Evolutionary conservation across 1,284 basidiomycete genomes (phyloP).

Genomic region (Cryptococcus floricola): DNA sequence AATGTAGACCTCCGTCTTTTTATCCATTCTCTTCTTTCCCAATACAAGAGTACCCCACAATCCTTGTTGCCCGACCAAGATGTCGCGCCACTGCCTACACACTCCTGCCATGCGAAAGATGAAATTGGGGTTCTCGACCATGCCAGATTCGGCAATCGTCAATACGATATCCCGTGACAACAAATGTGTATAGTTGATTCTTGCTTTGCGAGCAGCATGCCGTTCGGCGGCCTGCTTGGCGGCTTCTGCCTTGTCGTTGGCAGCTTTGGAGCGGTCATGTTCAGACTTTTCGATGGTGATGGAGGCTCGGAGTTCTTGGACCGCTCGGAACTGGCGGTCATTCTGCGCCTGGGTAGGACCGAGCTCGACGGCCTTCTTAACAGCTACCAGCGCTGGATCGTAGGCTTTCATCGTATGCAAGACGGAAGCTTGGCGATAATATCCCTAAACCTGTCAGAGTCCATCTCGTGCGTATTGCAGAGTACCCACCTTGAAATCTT

Average conservation of each 20-base stretch:
- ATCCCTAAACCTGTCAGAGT: slow-evolving; percentile 18
- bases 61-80: slow-evolving; percentile 12
- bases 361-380: slow-evolving; percentile 4
- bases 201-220: slow-evolving; percentile 2
- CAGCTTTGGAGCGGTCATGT: background rate
- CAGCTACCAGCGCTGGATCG: slow-evolving; percentile 8
- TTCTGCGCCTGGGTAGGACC: slow-evolving; percentile 1
- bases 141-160: slow-evolving; percentile 24
- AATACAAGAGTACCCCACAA: slow-evolving; percentile 29
- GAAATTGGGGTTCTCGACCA: slow-evolving; percentile 18
- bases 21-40: slow-evolving; percentile 13
- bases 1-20: slow-evolving; percentile 16
- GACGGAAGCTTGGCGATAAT: slow-evolving; percentile 27
- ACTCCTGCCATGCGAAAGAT: slow-evolving; percentile 29
- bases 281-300: slow-evolving; percentile 11
- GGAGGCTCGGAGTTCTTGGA: slow-evolving; percentile 7
- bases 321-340: background rate
- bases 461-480: background rate
- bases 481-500: slow-evolving; percentile 20
- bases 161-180: slow-evolving; percentile 31
- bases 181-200: slow-evolving; percentile 26
- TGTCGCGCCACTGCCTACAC: slow-evolving; percentile 28
- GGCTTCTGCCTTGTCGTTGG: slow-evolving; percentile 4
- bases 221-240: background rate
- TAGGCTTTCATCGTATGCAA: slow-evolving; percentile 10